These are phyloP conservation scores for Fusarium heterosporum DNA, from an alignment of 2,329 filamentous ascomycete genomes.

Conservation along the genomic window DNA sequence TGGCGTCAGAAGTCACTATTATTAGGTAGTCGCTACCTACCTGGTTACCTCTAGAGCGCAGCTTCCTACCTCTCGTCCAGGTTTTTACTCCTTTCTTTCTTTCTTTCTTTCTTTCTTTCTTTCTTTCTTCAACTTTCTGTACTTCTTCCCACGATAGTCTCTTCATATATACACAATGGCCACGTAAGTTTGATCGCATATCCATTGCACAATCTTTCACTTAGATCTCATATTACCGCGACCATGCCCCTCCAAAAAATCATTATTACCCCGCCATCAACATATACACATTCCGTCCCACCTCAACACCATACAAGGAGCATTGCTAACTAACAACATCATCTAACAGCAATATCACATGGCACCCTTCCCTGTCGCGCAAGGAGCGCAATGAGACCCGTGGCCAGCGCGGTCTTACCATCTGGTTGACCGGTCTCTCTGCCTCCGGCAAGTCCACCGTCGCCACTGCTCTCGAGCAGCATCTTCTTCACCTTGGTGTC, in stretches of 20 bases:
- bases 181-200: constrained; percentile 48
- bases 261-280: constrained; percentile 32
- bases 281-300: constrained; percentile 18
- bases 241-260: constrained; percentile 13
- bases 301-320: constrained; percentile 17
- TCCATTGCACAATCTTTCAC: not conserved
- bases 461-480: constrained; percentile 95
- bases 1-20: constrained; percentile 14
- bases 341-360: constrained; percentile 83
- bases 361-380: constrained; percentile 85
- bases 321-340: constrained; percentile 20
- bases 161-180: constrained; percentile 46
- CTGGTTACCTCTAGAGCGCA: not conserved
- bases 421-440: constrained; percentile 98
- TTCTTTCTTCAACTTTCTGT: constrained; percentile 8
- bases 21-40: constrained; percentile 3
- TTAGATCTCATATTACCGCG: not conserved
- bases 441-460: constrained; percentile 98
- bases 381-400: constrained; percentile 79
- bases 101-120: constrained; percentile 14
- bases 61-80: constrained; percentile 3
- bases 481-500: constrained; percentile 86
- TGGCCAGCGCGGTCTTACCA: constrained; percentile 89
- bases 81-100: constrained; percentile 2
- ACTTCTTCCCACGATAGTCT: constrained; percentile 1